Conservation (phyloP, 2,329 filamentous ascomycete genomes). For the Emmonsiellopsis sp. region DNA sequence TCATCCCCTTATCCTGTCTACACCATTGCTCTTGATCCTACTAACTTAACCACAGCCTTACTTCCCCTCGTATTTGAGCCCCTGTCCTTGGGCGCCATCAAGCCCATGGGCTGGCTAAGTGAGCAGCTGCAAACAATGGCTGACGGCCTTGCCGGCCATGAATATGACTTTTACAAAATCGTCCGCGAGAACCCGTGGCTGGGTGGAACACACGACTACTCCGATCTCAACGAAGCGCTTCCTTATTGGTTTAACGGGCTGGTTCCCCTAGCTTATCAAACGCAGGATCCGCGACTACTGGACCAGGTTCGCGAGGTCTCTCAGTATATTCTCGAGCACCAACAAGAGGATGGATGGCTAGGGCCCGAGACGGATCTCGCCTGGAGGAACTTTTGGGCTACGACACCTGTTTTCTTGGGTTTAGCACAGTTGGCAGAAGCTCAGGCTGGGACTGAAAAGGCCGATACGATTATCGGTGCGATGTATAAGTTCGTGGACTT, state of each 20-base stretch:
- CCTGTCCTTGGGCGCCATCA: conserved; percentile 43
- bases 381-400: conserved; percentile 45
- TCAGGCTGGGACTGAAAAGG: conserved; percentile 31
- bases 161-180: conserved; percentile 48
- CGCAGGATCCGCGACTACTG: conserved; percentile 43
- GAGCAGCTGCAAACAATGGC: conserved; percentile 43
- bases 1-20: not conserved
- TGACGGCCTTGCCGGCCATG: conserved; percentile 45
- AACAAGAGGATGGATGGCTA: conserved; percentile 49
- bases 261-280: conserved; percentile 46
- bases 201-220: conserved; percentile 45
- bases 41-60: not conserved
- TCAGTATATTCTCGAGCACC: conserved; percentile 41
- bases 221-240: conserved; percentile 44
- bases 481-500: conserved; percentile 44
- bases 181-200: conserved; percentile 45
- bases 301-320: conserved; percentile 39
- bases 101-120: conserved; percentile 43
- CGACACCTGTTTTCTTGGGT: conserved; percentile 44
- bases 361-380: conserved; percentile 41
- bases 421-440: conserved; percentile 42
- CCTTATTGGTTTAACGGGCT: conserved; percentile 54
- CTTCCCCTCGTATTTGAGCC: conserved; percentile 7
- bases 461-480: conserved; percentile 38
- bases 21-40: not conserved